Evolutionary conservation across 345 rosid genomes (phyloP), one percentile per base, ranked within the genome.

Genomic region (Populus deltoides): DNA sequence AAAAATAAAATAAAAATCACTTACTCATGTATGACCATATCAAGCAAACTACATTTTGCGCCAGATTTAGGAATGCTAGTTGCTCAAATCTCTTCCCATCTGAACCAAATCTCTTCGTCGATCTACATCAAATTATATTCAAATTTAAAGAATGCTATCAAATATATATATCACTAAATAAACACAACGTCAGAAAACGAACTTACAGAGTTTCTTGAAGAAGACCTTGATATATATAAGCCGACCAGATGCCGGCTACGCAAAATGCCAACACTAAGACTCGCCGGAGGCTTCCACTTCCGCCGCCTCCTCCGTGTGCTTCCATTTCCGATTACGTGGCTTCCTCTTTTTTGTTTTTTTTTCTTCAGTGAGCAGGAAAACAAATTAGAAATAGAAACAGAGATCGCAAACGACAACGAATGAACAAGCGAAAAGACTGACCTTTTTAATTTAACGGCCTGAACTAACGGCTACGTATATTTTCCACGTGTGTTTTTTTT

Each of bases 181-280:
- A 43, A 29, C 2, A 47, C 35, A 25, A 59, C n/a, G 8, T 31
- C 69, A 69, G 2, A 31, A 35, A 43, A 38, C 66, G 12, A 53
- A 78, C 97, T 84, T 86, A 95, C 99, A 93, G 82, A 45, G 94
- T 96, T 74, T 96, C 99, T 69, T 96, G 99, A 65, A 96, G 97
- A 84, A 92, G 75, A 70, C 99, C 99, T 87, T 93, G 99, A 83
- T 96, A 96, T 73, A 96, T 91, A 75, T 96, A 96, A 16, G 98
- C 97, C 63, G 98, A 80, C 98, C 99, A 93, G 83, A 96, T 93
- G 81, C 99, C 98, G 76, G 94, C 89, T 78, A 93, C 92, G 85
- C 99, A 96, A 76, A 96, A 91, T 7, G 91, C 89, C 79, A 96
- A 77, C 72, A 93, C 71, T 22, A 93, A 51, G 49, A 89, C 80